A percentile compares a stretch with the other conserved stretches of the same genome.
phyloP scores from a whole-genome alignment of 148 eudicot species.

The Rhododendron vialii region DNA sequence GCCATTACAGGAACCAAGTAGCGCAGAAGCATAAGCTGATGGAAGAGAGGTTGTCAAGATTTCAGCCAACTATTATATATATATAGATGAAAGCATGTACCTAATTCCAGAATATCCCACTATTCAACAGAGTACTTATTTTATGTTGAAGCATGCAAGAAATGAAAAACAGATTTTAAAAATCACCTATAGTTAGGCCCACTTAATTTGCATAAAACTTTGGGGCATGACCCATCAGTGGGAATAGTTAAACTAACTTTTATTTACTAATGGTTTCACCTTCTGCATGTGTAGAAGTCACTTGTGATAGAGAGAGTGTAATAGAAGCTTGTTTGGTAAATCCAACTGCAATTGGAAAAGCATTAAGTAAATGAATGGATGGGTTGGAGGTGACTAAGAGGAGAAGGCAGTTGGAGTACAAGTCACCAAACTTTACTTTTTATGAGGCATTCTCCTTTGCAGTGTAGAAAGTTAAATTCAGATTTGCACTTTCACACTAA shows the following conservation, averaged over 20 bases:
- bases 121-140: not conserved
- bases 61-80: conserved; percentile 9
- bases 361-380: conserved; percentile 1
- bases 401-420: conserved; percentile 27
- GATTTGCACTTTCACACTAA: not conserved
- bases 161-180: not conserved
- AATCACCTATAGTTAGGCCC: not conserved
- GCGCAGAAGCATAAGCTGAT: not conserved
- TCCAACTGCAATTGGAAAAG: conserved; percentile 6
- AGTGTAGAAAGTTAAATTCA: not conserved
- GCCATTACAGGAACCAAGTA: conserved; percentile 28
- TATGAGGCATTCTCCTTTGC: not conserved
- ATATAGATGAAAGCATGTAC: conserved; percentile 3
- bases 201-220: not conserved
- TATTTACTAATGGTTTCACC: not conserved
- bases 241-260: not conserved
- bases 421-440: conserved; percentile 36
- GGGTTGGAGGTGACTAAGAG: conserved; percentile 25
- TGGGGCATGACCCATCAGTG: not conserved
- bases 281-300: not conserved
- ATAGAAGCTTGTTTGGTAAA: conserved; percentile 24
- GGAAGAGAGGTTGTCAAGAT: not conserved
- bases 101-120: not conserved
- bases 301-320: not conserved
- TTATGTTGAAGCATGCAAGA: not conserved